Conservation (phyloP, 176 grass and related monocot species). For the Rhynchospora tenuis region DNA sequence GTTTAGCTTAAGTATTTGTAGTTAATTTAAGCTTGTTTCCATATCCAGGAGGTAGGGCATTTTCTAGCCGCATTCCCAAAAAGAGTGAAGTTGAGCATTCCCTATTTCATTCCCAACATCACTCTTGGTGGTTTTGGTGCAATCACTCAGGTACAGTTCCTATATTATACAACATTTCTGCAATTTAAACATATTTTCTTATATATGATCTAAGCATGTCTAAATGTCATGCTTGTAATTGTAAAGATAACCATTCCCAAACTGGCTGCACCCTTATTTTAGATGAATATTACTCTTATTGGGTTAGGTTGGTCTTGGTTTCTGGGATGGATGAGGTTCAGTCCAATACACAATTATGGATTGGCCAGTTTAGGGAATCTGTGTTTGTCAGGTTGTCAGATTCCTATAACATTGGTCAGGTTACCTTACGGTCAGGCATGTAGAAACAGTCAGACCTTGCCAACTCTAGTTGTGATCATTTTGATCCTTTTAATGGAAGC, state of each 20-base stretch:
- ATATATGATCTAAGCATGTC: background rate
- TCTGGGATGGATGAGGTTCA: background rate
- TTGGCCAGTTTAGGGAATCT: background rate
- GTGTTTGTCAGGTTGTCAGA: background rate
- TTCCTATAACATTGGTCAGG: too few species aligned
- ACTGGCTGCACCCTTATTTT: background rate
- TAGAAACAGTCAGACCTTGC: background rate
- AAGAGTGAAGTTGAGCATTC: constrained; percentile 83
- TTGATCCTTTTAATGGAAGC: background rate
- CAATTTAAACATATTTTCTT: background rate
- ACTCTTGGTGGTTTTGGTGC: constrained; percentile 89
- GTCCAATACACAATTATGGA: background rate
- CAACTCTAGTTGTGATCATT: background rate
- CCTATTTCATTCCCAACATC: constrained; percentile 95
- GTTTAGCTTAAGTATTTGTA: background rate
- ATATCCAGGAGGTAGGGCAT: constrained; percentile 80
- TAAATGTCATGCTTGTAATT: background rate
- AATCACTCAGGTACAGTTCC: constrained; percentile 74
- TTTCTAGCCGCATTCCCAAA: constrained; percentile 84
- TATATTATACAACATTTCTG: background rate
- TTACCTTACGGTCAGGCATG: too few species aligned
- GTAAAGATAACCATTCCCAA: background rate
- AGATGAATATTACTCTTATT: background rate
- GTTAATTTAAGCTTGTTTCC: background rate
- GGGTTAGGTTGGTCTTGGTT: background rate